Conservation (phyloP, 495 filamentous ascomycete species). For the Penicillium turbatum region DNA sequence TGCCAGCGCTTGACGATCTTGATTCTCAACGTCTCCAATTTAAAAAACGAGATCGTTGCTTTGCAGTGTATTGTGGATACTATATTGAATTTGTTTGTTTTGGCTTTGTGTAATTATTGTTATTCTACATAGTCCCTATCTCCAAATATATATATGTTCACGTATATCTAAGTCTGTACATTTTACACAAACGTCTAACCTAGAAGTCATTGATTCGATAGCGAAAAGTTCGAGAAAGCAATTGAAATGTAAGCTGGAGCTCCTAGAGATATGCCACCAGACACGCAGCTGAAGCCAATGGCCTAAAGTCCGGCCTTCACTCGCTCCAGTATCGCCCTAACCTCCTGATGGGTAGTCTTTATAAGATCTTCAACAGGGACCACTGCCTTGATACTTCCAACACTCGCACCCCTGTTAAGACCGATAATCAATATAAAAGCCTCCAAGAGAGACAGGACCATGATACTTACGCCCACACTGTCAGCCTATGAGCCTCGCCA, state of each 20-base stretch:
- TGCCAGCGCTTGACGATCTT: background rate
- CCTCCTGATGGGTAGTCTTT: slow-evolving; percentile 12
- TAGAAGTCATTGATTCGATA: background rate
- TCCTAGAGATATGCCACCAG: too few species aligned
- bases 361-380: slow-evolving; percentile 18
- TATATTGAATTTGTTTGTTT: background rate
- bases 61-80: background rate
- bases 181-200: background rate
- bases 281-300: background rate
- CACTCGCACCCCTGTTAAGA: slow-evolving; percentile 17
- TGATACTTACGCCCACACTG: slow-evolving; percentile 27
- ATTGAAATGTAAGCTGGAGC: too few species aligned
- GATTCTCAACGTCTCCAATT: background rate
- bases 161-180: background rate
- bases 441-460: background rate
- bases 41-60: background rate
- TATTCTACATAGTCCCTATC: background rate
- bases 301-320: background rate
- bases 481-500: slow-evolving; percentile 18
- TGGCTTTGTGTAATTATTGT: background rate
- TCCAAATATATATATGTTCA: background rate
- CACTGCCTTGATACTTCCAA: slow-evolving; percentile 19
- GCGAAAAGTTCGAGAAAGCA: too few species aligned
- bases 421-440: background rate
- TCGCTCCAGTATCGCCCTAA: slow-evolving; percentile 3